Conservation (phyloP, 768 basidiomycete species). For the Udeniomyces megalosporus region DNA sequence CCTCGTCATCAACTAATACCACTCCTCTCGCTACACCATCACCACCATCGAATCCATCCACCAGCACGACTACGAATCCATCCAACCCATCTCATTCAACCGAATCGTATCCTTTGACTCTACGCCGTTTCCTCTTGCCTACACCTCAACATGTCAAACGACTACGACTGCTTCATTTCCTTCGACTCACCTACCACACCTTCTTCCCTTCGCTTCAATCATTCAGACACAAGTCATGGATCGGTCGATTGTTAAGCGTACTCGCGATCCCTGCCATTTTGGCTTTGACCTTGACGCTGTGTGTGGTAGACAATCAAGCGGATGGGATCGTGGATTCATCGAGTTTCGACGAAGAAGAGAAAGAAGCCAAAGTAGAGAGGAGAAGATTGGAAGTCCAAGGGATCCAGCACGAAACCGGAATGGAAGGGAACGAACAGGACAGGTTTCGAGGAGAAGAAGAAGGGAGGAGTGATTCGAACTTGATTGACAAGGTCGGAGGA, state of each 20-base stretch:
- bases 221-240: slow-evolving; percentile 50
- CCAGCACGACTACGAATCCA: neutral
- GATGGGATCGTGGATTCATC: too few species aligned
- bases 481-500: neutral
- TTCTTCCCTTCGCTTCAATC: neutral
- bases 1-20: neutral
- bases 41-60: neutral
- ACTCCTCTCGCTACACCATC: too few species aligned
- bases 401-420: slow-evolving; percentile 4
- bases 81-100: neutral
- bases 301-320: slow-evolving; percentile 45
- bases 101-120: neutral
- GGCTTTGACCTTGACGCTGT: slow-evolving; percentile 69
- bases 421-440: slow-evolving; percentile 18
- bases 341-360: neutral
- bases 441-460: neutral
- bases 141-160: neutral
- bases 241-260: slow-evolving; percentile 55
- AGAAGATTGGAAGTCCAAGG: slow-evolving; percentile 1
- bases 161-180: neutral
- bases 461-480: neutral
- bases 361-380: slow-evolving; percentile 39
- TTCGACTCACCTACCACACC: neutral
- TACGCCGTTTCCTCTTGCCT: neutral
- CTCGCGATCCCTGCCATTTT: slow-evolving; percentile 78